Percentiles rank a stretch among this genome's conserved stretches.
These are phyloP conservation scores for Sarocladium kiliense DNA, from an alignment of 2,329 filamentous ascomycete genomes.

Conservation along the genomic window DNA sequence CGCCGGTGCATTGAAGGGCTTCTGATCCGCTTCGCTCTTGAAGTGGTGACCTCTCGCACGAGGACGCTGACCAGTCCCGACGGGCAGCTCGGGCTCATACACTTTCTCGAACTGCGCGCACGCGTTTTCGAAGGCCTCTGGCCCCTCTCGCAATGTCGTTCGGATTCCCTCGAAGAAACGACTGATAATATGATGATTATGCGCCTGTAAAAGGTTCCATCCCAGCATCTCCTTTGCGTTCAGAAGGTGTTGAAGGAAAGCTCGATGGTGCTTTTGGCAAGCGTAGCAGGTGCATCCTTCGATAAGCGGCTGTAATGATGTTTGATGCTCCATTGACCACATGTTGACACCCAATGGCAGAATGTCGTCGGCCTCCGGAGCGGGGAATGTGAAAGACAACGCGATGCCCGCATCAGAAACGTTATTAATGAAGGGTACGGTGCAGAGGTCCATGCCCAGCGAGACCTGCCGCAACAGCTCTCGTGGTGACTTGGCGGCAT, in stretches of 20 bases:
- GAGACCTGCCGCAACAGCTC: conserved; percentile 70
- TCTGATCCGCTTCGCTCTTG: conserved; percentile 61
- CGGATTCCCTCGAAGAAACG: conserved; percentile 71
- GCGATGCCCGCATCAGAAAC: conserved; percentile 83
- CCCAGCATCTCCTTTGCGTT: conserved; percentile 93
- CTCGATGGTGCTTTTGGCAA: conserved; percentile 77
- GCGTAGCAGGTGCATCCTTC: conserved; percentile 72
- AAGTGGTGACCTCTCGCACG: conserved; percentile 78
- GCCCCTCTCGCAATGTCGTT: conserved; percentile 51
- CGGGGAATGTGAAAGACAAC: conserved; percentile 71
- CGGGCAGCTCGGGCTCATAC: conserved; percentile 70
- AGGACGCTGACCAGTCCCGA: conserved; percentile 71
- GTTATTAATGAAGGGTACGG: conserved; percentile 67
- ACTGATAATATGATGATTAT: conserved; percentile 74
- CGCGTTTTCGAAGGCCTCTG: conserved; percentile 52
- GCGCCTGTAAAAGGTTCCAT: conserved; percentile 87
- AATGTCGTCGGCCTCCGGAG: conserved; percentile 16
- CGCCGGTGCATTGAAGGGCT: conserved; percentile 62
- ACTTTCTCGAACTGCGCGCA: conserved; percentile 34
- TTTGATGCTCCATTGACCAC: conserved; percentile 60
- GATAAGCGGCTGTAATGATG: conserved; percentile 57
- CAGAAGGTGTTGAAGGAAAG: conserved; percentile 83
- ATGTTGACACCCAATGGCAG: conserved; percentile 70
- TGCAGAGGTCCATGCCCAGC: conserved; percentile 75
- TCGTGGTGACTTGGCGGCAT: conserved; percentile 65